Conservation (phyloP, 306 rosid genomes). For the Abrus precatorius region DNA sequence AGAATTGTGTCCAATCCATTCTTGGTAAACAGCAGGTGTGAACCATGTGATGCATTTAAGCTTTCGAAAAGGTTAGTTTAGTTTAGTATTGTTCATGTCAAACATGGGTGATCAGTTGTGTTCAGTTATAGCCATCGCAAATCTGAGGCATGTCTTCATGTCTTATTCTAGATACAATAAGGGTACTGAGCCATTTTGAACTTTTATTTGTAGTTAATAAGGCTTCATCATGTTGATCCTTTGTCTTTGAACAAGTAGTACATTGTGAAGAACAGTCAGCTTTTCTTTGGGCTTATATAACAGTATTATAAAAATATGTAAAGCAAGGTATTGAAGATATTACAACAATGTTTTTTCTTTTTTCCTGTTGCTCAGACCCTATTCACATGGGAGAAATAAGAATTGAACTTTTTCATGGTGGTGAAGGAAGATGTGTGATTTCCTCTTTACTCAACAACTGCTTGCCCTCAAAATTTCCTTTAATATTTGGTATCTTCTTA, state of each 20-base stretch:
- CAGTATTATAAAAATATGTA: background rate
- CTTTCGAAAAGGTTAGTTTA: background rate
- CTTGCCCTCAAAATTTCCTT: constrained; percentile 25
- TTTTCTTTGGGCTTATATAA: background rate
- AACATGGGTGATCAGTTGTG: constrained; percentile 4
- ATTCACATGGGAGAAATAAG: constrained; percentile 4
- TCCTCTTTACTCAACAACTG: background rate
- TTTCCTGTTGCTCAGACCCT: constrained; percentile 29
- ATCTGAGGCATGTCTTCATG: background rate
- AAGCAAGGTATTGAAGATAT: constrained; percentile 34
- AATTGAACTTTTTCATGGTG: constrained; percentile 5
- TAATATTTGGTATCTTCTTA: constrained; percentile 33
- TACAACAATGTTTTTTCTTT: background rate
- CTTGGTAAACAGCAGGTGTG: constrained; percentile 3
- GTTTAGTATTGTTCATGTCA: background rate
- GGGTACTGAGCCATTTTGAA: background rate
- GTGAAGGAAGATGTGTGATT: constrained; percentile 20
- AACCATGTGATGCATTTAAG: background rate
- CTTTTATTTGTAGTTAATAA: background rate
- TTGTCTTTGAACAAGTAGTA: constrained; percentile 18
- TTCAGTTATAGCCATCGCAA: constrained; percentile 4
- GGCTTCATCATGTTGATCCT: background rate
- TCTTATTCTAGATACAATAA: constrained; percentile 16
- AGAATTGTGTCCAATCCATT: constrained; percentile 5
- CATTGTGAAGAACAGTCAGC: background rate